Percentiles rank a stretch among this genome's conserved stretches.
Evolutionary conservation across 495 filamentous ascomycete genomes (phyloP).

Genomic region (Penicillium alfredii): DNA sequence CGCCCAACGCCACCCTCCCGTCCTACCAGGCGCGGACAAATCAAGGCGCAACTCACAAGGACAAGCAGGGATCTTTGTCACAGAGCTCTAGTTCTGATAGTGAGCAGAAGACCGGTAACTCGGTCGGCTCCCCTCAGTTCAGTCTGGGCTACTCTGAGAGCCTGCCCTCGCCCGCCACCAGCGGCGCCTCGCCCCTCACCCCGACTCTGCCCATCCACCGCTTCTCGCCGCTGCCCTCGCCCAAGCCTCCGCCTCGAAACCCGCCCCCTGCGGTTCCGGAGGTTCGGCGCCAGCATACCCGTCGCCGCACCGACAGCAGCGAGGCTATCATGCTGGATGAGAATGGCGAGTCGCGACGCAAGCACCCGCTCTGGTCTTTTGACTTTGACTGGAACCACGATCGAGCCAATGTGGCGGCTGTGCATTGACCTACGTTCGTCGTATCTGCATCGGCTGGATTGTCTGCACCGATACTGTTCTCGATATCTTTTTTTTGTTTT

Average conservation of each 20-base stretch:
- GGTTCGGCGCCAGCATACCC: constrained; percentile 34
- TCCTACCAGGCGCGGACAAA: constrained; percentile 16
- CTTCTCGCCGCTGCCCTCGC: constrained; percentile 37
- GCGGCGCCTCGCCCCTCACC: constrained; percentile 38
- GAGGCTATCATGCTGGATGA: constrained; percentile 35
- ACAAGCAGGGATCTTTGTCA: constrained; percentile 26
- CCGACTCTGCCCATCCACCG: constrained; percentile 42
- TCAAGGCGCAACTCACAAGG: constrained; percentile 26
- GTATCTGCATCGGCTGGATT: background rate
- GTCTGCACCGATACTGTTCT: background rate
- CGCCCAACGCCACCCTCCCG: constrained; percentile 28
- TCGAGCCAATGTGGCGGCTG: constrained; percentile 26
- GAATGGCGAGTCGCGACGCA: constrained; percentile 17
- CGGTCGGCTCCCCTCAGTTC: constrained; percentile 26
- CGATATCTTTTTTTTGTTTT: constrained; percentile 1
- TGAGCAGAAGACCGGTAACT: constrained; percentile 34
- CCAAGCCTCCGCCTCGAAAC: constrained; percentile 35
- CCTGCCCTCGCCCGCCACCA: constrained; percentile 35
- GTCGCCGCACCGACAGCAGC: constrained; percentile 43
- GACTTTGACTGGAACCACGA: constrained; percentile 38
- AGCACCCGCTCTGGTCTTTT: constrained; percentile 37
- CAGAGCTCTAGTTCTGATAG: constrained; percentile 30
- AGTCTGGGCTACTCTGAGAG: constrained; percentile 37
- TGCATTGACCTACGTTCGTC: constrained; percentile 22
- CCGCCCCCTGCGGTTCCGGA: constrained; percentile 35